Evolutionary conservation across 208 protist genomes (phyloP), one percentile per base, ranked within the genome.

Genomic region (Crithidia fasciculata): DNA sequence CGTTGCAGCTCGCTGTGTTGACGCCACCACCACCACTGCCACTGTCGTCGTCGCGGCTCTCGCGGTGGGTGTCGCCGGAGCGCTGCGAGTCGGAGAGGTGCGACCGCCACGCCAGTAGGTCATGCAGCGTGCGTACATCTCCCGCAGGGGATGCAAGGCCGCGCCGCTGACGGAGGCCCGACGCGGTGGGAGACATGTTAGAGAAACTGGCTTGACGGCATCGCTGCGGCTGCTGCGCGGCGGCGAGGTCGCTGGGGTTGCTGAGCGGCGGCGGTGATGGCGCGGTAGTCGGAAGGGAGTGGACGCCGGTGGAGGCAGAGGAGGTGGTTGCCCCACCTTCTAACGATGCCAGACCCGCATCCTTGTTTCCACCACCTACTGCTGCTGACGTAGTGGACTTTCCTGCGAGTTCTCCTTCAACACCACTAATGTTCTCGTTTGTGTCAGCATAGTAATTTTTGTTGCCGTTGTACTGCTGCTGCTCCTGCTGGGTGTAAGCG

Each of bases 61-160:
- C 9, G 3, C 36, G 8, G 2, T 62, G 62, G 5, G 37, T 10
- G 12, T 55, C 55, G 37, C 19, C 7, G 9, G 64, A 58, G 15
- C 9, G 39, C 55, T 63, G 47, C 13, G 39, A 65, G 4, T 36
- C 56, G 2, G 72, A 66, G 8, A 77, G 63, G 57, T 66, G 72
- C 19, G 72, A 3, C 39, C 72, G 62, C 72, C 72, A 77, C 12
- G 41, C 43, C 15, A 77, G 10, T 3, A 77, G 54, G 2, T 67
- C 64, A 3, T 43, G 10, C 18, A 77, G 64, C 39, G 72, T 77
- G 8, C 60, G 58, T 0, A 77, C 64, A 28, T 77, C 56, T 0
- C 63, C 49, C 1, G 40, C 57, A 2, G 62, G 55, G 5, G 62
- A 65, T 16, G 16, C 10, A 2, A 55, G 61, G 37, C 16, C 36